Percentiles rank a stretch among this genome's conserved stretches.
phyloP scores from a whole-genome alignment of 345 rosid species.

The Murraya koenigii region DNA sequence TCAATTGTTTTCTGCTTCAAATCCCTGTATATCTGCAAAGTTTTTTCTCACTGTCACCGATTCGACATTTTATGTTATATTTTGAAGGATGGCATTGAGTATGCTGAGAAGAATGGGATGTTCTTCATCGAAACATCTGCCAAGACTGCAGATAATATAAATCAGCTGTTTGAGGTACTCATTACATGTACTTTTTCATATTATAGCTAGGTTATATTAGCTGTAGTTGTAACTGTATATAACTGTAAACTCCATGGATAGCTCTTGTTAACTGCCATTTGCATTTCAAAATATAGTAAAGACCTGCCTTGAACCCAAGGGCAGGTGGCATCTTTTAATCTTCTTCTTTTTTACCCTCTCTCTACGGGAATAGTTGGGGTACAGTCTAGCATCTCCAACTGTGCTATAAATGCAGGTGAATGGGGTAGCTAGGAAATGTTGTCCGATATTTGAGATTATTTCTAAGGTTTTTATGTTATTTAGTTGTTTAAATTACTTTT shows the following conservation, averaged over 20 bases:
- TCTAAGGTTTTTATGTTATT: background rate
- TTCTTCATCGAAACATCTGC: conserved; percentile 98
- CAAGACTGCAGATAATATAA: conserved; percentile 94
- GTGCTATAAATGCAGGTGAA: background rate
- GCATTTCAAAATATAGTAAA: too few relatives aligned
- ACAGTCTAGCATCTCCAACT: background rate
- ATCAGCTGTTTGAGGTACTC: conserved; percentile 82
- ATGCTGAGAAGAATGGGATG: conserved; percentile 97
- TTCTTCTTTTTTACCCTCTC: background rate
- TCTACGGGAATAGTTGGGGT: background rate
- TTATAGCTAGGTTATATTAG: background rate
- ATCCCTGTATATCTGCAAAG: background rate
- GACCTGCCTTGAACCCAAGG: background rate
- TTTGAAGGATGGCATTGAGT: conserved; percentile 79
- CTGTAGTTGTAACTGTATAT: background rate
- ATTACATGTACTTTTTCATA: conserved; percentile 2
- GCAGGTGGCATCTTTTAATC: background rate
- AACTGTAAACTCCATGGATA: background rate
- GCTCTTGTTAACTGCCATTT: background rate
- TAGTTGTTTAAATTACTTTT: background rate
- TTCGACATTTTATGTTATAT: conserved; percentile 12
- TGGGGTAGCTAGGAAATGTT: background rate
- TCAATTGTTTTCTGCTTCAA: background rate
- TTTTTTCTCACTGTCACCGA: background rate
- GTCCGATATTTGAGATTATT: background rate